These are phyloP conservation scores for Hyaloperonospora brassicae DNA, from an alignment of 352 stramenopile species.

Conservation along the genomic window DNA sequence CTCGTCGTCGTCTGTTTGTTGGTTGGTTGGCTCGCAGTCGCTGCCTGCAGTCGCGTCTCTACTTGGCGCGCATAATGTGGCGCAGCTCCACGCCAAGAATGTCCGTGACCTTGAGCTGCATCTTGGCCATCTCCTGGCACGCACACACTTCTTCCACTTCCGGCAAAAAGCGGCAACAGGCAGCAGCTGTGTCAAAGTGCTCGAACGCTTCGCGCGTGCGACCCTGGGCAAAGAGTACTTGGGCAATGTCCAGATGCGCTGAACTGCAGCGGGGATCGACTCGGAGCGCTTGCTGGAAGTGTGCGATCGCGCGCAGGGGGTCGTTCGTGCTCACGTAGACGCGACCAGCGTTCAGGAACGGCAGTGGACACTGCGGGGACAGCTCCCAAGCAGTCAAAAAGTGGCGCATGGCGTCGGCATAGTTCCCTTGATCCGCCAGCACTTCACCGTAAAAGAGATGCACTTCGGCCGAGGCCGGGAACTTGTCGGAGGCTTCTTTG, in stretches of 20 bases:
- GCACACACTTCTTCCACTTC: conserved; percentile 79
- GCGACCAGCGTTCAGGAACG: conserved; percentile 76
- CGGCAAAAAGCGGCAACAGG: conserved; percentile 73
- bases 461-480: conserved; percentile 66
- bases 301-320: conserved; percentile 64
- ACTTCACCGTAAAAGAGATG: conserved; percentile 81
- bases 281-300: conserved; percentile 71
- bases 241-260: conserved; percentile 76
- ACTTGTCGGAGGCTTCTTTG: conserved; percentile 48
- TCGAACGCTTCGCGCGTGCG: conserved; percentile 57
- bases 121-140: conserved; percentile 69
- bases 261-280: conserved; percentile 75
- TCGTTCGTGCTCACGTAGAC: conserved; percentile 83
- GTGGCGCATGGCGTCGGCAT: conserved; percentile 71
- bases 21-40: too few species aligned
- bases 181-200: conserved; percentile 64
- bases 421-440: conserved; percentile 74
- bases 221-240: conserved; percentile 80
- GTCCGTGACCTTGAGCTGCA: conserved; percentile 78
- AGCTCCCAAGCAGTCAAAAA: conserved; percentile 63
- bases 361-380: conserved; percentile 66
- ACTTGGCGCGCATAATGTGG: conserved; percentile 81
- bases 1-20: too few species aligned
- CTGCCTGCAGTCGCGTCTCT: not conserved
- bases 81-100: conserved; percentile 80